These are phyloP conservation scores for Penicillium paxilli DNA, from an alignment of 495 filamentous ascomycete genomes.

Conservation along the genomic window DNA sequence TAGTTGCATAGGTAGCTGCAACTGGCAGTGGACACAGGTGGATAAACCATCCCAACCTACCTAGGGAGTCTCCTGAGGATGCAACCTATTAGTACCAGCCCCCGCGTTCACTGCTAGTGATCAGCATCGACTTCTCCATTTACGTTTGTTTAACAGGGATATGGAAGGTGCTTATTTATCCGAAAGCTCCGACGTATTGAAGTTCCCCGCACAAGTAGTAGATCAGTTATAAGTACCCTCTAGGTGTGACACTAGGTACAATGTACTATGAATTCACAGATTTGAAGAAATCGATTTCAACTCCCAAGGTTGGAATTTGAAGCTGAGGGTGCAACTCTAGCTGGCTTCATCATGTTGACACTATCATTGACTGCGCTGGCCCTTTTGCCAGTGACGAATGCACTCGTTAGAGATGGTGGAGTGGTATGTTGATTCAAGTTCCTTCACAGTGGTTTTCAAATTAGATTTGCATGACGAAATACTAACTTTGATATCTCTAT, in stretches of 20 bases:
- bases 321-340: too few species aligned
- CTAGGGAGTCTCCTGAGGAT: too few species aligned
- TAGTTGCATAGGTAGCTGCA: too few species aligned
- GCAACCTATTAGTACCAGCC: too few species aligned
- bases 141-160: background rate
- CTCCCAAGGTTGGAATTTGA: too few species aligned
- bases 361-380: conserved; percentile 17
- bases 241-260: background rate
- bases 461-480: too few species aligned
- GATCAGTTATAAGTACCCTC: background rate
- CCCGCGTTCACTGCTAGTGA: too few species aligned
- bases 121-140: conserved; percentile 10
- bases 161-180: background rate
- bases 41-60: too few species aligned
- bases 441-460: background rate
- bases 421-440: conserved; percentile 19
- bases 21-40: too few species aligned
- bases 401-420: conserved; percentile 27
- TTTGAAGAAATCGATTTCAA: too few species aligned
- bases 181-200: background rate
- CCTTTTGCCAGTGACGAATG: conserved; percentile 16
- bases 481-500: too few species aligned
- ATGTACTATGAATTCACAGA: too few species aligned
- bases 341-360: conserved; percentile 11
- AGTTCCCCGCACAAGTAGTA: conserved; percentile 15